These are phyloP conservation scores for Mortierella sp. DNA, from an alignment of 371 early-diverging fungal species.

Conservation along the genomic window DNA sequence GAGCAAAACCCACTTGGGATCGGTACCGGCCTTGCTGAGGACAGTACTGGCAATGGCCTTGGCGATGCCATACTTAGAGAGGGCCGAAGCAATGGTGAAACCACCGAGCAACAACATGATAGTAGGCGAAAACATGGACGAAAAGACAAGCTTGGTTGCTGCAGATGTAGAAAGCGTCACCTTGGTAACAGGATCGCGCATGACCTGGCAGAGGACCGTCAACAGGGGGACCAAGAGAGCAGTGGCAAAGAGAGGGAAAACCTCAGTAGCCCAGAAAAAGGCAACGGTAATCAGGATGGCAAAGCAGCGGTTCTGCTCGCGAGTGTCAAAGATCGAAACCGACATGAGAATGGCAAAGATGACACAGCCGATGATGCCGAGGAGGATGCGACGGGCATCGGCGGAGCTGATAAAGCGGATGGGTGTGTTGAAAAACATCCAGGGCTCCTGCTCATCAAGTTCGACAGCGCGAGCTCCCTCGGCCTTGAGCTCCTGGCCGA, in stretches of 20 bases:
- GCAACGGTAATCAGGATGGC: slow-evolving; percentile 70
- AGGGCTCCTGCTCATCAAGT: slow-evolving; percentile 40
- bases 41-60: slow-evolving; percentile 79
- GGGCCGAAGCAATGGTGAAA: slow-evolving; percentile 85
- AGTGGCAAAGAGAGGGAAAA: slow-evolving; percentile 95
- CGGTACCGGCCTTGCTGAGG: slow-evolving; percentile 78
- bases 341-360: slow-evolving; percentile 61
- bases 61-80: slow-evolving; percentile 83
- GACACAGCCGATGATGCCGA: no score
- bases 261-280: slow-evolving; percentile 78
- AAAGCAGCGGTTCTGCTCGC: slow-evolving; percentile 74
- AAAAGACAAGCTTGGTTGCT: slow-evolving; percentile 81
- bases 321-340: slow-evolving; percentile 61
- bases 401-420: slow-evolving; percentile 28
- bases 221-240: slow-evolving; percentile 91
- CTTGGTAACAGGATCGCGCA: slow-evolving; percentile 67
- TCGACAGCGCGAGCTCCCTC: slow-evolving; percentile 62
- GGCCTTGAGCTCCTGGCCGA: slow-evolving; percentile 74
- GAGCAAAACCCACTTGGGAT: slow-evolving; percentile 76
- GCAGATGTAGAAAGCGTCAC: slow-evolving; percentile 63
- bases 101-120: slow-evolving; percentile 90
- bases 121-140: slow-evolving; percentile 87
- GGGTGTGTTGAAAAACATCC: slow-evolving; percentile 26
- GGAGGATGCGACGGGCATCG: slow-evolving; percentile 35
- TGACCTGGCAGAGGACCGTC: slow-evolving; percentile 85